Conservation (phyloP, 2,329 filamentous ascomycete species). For the Aulographum hederae region DNA sequence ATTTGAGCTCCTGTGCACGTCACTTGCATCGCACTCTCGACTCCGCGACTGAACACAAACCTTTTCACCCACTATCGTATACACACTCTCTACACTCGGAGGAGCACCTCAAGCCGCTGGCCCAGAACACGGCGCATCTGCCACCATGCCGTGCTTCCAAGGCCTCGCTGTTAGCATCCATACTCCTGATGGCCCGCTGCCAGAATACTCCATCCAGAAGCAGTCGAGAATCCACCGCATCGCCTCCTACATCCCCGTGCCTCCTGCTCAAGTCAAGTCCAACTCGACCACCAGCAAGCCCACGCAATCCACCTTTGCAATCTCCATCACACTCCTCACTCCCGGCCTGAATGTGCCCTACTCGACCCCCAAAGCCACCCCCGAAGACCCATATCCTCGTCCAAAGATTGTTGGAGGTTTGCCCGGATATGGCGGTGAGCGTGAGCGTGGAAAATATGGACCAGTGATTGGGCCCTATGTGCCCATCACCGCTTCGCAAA, state of each 20-base stretch:
- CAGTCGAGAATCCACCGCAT: conserved; percentile 83
- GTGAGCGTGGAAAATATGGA: conserved; percentile 28
- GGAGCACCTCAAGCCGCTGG: no score
- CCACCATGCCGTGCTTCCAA: conserved; percentile 85
- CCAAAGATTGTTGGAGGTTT: conserved; percentile 64
- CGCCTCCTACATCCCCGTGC: conserved; percentile 92
- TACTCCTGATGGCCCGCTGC: conserved; percentile 57
- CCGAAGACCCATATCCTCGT: conserved; percentile 60
- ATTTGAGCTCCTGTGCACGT: no score
- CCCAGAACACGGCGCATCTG: no score
- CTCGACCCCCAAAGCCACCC: conserved; percentile 65
- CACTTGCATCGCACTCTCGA: no score
- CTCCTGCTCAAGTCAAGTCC: conserved; percentile 57
- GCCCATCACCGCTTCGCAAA: conserved; percentile 77
- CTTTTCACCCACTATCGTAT: no score
- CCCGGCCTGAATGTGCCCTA: conserved; percentile 81
- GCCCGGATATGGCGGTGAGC: conserved; percentile 31
- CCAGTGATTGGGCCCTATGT: conserved; percentile 65
- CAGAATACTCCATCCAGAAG: conserved; percentile 89
- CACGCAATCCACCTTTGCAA: conserved; percentile 90
- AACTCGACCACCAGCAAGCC: conserved; percentile 53
- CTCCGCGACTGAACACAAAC: no score
- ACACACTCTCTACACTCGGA: no score
- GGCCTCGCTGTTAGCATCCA: conserved; percentile 97
- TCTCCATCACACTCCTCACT: conserved; percentile 90